Evolutionary conservation across 2,329 filamentous ascomycete species (phyloP), one percentile per base, ranked within the genome.

Genomic region (Trichoderma koningiopsis): DNA sequence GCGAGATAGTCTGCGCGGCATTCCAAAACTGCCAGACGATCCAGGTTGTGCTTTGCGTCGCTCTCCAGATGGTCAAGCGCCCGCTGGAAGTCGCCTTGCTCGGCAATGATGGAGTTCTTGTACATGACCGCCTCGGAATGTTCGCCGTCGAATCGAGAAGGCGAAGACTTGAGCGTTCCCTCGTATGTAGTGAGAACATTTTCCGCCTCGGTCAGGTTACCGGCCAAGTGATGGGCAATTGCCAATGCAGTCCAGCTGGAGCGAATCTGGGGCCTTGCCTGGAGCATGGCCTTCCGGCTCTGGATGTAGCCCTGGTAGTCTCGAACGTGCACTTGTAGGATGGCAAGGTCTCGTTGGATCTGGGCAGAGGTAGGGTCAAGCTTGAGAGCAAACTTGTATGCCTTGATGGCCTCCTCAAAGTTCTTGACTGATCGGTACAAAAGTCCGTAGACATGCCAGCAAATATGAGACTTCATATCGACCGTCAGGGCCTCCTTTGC

Each of bases 381-480:
- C 78, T 89, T 90, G 75, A 99, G 84, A 19, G 96, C 96, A 80
- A 97, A 97, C 79, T 97, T 96, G 85, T 99, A 99, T 70, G 96
- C 96, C 85, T 98, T 98, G 83, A 97, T 97, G 11, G 96, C 95
- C 83, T 98, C 96, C 80, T 98, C 96, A 76, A 96, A 98, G 82
- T 99, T 98, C 86, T 98, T 98, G 78, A 92, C 91, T 60, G 93
- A 91, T 63, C 95, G 91, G 82, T 97, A 98, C 62, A 99, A 87
- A 74, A 99, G 83, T 37, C 96, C 96, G 80, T 98, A 99, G 71
- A 99, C 96, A 81, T 99, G 96, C 96, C 96, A 99, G 85, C 94
- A 98, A 76, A 99, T 94, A 82, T 98, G 95, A 76, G 94, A 97
- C 84, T 96, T 97, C 94, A 99, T 98, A 80, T 98, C 94, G 76